These are phyloP conservation scores for Candida nemodendra DNA, from an alignment of 805 yeast species.

Conservation along the genomic window DNA sequence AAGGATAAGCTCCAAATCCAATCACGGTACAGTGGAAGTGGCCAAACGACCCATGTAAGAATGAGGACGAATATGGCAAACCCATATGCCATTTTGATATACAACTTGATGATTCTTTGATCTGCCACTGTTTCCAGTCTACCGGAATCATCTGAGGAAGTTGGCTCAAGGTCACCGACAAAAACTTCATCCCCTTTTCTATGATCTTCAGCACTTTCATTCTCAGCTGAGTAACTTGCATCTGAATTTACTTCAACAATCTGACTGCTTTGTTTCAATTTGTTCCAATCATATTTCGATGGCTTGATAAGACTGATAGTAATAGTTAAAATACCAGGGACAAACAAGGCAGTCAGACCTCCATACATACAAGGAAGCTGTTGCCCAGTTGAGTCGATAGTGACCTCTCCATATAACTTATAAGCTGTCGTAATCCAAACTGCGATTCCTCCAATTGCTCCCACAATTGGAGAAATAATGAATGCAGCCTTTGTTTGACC, in stretches of 20 bases:
- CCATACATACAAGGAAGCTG: slow-evolving; percentile 38
- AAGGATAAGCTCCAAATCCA: slow-evolving; percentile 34
- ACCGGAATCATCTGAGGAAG: neutral
- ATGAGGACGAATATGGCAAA: slow-evolving; percentile 29
- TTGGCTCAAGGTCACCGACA: neutral
- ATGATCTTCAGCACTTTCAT: neutral
- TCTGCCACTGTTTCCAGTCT: slow-evolving; percentile 3
- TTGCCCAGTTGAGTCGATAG: slow-evolving; percentile 29
- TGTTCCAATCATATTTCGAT: slow-evolving; percentile 31
- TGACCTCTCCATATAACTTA: slow-evolving; percentile 29
- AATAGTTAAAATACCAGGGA: slow-evolving; percentile 34
- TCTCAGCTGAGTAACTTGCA: slow-evolving; percentile 3
- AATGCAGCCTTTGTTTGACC: slow-evolving; percentile 31
- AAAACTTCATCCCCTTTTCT: slow-evolving; percentile 1
- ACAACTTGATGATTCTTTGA: slow-evolving; percentile 14
- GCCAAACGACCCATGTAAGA: slow-evolving; percentile 41
- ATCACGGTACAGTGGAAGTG: slow-evolving; percentile 37
- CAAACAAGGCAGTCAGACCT: slow-evolving; percentile 32
- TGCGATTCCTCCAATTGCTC: slow-evolving; percentile 31
- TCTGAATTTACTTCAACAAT: slow-evolving; percentile 10
- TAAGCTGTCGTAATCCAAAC: slow-evolving; percentile 36
- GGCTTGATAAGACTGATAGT: slow-evolving; percentile 33
- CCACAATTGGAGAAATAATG: slow-evolving; percentile 33
- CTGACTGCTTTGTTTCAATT: slow-evolving; percentile 21
- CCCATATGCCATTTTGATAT: slow-evolving; percentile 29